Conservation (phyloP, 2,329 filamentous ascomycete species). For the Zymoseptoria tritici region DNA sequence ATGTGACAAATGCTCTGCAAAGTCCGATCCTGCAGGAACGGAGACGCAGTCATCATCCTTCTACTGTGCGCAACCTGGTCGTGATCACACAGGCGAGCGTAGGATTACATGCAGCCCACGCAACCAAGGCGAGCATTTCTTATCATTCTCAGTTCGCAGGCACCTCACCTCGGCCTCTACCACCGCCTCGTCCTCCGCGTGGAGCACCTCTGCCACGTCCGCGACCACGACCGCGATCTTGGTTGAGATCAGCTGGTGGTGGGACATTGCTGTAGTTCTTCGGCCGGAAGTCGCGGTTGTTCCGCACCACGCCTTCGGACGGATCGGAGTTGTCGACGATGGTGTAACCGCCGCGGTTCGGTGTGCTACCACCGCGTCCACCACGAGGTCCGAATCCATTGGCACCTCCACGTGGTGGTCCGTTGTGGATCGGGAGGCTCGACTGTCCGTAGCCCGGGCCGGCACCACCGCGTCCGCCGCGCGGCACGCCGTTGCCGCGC, state of each 20-base stretch:
- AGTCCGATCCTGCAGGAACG: neutral
- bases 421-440: conserved; percentile 33
- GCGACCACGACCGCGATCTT: conserved; percentile 22
- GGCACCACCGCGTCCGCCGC: conserved; percentile 31
- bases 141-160: neutral
- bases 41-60: neutral
- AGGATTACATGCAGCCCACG: neutral
- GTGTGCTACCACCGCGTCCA: conserved; percentile 19
- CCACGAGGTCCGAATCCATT: conserved; percentile 18
- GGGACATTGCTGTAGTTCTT: conserved; percentile 48
- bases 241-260: conserved; percentile 52
- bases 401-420: conserved; percentile 32
- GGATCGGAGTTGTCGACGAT: conserved; percentile 45
- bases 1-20: neutral
- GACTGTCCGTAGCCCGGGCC: conserved; percentile 29
- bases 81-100: neutral
- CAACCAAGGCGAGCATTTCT: neutral
- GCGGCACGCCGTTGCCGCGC: conserved; percentile 23
- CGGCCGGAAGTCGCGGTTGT: conserved; percentile 51
- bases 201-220: conserved; percentile 18
- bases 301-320: conserved; percentile 45
- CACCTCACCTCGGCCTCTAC: conserved; percentile 13
- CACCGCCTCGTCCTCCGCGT: conserved; percentile 15
- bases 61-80: neutral
- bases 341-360: conserved; percentile 39